Evolutionary conservation across 352 stramenopile genomes (phyloP).

Genomic region (Phytophthora vignae): DNA sequence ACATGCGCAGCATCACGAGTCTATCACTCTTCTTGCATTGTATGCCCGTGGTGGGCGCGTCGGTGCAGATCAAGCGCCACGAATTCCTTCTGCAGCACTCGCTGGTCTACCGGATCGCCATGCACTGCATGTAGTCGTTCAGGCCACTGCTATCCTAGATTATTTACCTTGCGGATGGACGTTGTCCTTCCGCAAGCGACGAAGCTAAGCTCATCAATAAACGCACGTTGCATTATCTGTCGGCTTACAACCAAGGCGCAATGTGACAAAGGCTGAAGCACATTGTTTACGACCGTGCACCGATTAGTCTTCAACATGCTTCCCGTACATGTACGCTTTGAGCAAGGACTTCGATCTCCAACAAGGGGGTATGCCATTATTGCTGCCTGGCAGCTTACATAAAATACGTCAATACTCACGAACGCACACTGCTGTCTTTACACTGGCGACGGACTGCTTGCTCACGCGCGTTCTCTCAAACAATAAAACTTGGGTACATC

Average conservation of each 20-base stretch:
- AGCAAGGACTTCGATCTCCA: slow-evolving; percentile 7
- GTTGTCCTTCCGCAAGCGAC: neutral
- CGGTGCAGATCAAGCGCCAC: slow-evolving; percentile 78
- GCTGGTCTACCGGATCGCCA: slow-evolving; percentile 74
- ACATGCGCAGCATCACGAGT: slow-evolving; percentile 80
- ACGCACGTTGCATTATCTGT: slow-evolving; percentile 3
- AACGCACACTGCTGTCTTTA: slow-evolving; percentile 15
- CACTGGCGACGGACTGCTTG: slow-evolving; percentile 7
- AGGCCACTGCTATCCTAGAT: neutral
- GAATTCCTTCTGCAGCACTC: slow-evolving; percentile 79
- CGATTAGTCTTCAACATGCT: too few species aligned
- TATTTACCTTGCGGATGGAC: slow-evolving; percentile 16
- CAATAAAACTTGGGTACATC: slow-evolving; percentile 28
- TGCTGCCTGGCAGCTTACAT: slow-evolving; percentile 16
- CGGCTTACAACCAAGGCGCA: too few species aligned
- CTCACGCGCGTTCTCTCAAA: slow-evolving; percentile 19
- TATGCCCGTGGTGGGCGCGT: slow-evolving; percentile 70
- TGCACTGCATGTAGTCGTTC: slow-evolving; percentile 71
- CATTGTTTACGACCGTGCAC: too few species aligned
- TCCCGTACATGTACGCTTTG: too few species aligned
- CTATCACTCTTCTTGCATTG: slow-evolving; percentile 81
- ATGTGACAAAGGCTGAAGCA: too few species aligned
- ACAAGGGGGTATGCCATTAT: slow-evolving; percentile 17
- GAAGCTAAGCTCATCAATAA: neutral
- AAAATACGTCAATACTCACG: slow-evolving; percentile 16